These are phyloP conservation scores for Thielaviopsis euricoi DNA, from an alignment of 2,329 filamentous ascomycete species.

Conservation along the genomic window DNA sequence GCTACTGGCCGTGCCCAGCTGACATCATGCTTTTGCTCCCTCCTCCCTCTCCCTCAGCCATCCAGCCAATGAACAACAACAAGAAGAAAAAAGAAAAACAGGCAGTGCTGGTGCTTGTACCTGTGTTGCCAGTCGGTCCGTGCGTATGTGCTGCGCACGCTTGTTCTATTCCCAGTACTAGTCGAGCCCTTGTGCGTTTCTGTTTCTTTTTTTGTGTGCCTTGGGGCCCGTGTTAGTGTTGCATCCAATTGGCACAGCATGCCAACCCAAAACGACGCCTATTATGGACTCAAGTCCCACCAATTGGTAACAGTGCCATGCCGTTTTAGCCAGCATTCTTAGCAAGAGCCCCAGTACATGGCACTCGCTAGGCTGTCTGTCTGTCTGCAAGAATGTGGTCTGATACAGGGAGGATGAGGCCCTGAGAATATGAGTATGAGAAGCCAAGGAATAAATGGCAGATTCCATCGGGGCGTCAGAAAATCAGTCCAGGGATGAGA, in stretches of 20 bases:
- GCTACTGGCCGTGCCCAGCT: neutral
- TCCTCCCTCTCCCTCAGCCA: neutral
- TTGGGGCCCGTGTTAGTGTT: neutral
- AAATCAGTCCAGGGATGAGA: too few relatives aligned
- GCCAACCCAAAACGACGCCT: neutral
- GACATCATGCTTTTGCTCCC: neutral
- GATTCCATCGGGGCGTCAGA: too few relatives aligned
- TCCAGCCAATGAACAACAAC: neutral
- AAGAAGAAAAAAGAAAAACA: neutral
- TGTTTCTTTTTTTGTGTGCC: neutral
- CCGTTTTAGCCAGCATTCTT: neutral
- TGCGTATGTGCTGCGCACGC: neutral
- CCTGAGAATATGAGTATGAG: neutral
- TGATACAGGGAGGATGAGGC: neutral
- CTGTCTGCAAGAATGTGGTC: neutral
- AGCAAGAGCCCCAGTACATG: neutral
- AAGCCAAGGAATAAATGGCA: neutral
- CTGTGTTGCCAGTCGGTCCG: neutral
- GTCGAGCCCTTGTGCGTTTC: too few relatives aligned
- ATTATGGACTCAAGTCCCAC: neutral
- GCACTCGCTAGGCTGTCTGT: neutral
- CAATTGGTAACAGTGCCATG: neutral
- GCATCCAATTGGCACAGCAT: neutral
- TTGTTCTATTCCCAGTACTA: neutral
- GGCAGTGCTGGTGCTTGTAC: neutral